A percentile compares a stretch with the other conserved stretches of the same genome.
Conservation (phyloP, 148 eudicot genomes). For the Chenopodium berlandieri region DNA sequence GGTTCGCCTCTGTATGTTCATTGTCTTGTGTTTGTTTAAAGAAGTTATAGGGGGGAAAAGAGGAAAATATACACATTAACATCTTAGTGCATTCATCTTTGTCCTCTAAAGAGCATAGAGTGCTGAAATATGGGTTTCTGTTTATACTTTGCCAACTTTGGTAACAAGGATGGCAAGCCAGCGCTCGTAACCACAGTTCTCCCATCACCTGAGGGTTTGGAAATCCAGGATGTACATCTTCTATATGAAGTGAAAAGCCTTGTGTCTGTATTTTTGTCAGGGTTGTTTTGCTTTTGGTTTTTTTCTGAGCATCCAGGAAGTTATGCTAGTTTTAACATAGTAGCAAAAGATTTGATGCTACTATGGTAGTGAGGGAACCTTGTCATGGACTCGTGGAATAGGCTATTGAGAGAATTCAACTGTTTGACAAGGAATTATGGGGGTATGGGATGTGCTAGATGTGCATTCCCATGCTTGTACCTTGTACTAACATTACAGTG, state of each 20-base stretch:
- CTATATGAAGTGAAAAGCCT: background rate
- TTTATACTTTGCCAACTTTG: conserved; percentile 3
- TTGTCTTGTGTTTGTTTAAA: conserved; percentile 32
- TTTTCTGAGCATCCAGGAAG: conserved; percentile 1
- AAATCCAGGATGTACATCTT: background rate
- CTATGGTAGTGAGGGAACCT: background rate
- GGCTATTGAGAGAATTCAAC: background rate
- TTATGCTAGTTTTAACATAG: background rate
- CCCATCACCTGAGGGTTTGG: conserved; percentile 4
- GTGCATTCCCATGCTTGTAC: background rate
- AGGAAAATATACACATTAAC: conserved; percentile 13
- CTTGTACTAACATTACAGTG: background rate
- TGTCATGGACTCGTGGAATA: background rate
- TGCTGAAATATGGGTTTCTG: conserved; percentile 14
- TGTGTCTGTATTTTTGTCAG: conserved; percentile 4
- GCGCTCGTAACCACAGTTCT: background rate
- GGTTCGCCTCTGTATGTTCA: conserved; percentile 50
- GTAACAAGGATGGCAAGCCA: conserved; percentile 7
- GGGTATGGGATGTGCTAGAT: background rate
- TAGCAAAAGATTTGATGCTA: background rate
- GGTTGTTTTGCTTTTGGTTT: background rate
- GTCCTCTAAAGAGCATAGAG: conserved; percentile 1
- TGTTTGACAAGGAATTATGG: background rate
- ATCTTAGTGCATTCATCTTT: conserved; percentile 13
- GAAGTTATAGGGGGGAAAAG: conserved; percentile 13